A percentile compares a stretch with the other conserved stretches of the same genome.
phyloP scores from a whole-genome alignment of 75 land plant genomes.

The Larix kaempferi region DNA sequence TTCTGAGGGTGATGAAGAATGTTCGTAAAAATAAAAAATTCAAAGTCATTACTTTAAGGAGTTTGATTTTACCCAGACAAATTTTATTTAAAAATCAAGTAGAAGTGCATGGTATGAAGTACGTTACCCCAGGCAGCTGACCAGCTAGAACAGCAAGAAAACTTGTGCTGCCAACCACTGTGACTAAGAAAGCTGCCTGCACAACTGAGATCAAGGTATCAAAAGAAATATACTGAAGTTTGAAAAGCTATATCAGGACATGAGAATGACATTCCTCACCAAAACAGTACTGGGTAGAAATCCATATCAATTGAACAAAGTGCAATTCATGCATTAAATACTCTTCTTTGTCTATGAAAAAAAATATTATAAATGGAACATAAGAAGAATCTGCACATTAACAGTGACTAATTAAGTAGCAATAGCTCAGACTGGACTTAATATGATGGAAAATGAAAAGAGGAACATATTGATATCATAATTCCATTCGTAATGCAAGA shows the following conservation, averaged over 20 bases:
- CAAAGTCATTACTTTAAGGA: neutral
- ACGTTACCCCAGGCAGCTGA: slow-evolving; percentile 90
- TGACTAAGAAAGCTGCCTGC: slow-evolving; percentile 90
- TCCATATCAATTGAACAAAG: neutral
- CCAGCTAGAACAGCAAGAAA: slow-evolving; percentile 83
- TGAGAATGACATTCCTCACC: neutral
- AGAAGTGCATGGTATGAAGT: slow-evolving; percentile 1
- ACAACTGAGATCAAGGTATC: slow-evolving; percentile 18
- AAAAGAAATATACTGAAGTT: slow-evolving; percentile 1
- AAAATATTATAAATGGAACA: too few relatives aligned
- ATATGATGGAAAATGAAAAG: neutral
- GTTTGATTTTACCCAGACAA: neutral
- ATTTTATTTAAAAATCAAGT: neutral
- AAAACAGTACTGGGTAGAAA: neutral
- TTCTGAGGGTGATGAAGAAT: neutral
- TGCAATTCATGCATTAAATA: too few relatives aligned
- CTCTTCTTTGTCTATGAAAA: too few relatives aligned
- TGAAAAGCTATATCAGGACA: neutral
- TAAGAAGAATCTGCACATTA: neutral
- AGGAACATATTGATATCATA: neutral
- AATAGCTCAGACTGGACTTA: neutral
- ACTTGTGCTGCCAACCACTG: slow-evolving; percentile 92
- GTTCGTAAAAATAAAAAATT: neutral
- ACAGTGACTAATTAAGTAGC: neutral
- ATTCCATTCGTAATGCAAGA: neutral